These are phyloP conservation scores for Meyerozyma guilliermondii DNA, from an alignment of 1,139 yeast species.

Conservation along the genomic window DNA sequence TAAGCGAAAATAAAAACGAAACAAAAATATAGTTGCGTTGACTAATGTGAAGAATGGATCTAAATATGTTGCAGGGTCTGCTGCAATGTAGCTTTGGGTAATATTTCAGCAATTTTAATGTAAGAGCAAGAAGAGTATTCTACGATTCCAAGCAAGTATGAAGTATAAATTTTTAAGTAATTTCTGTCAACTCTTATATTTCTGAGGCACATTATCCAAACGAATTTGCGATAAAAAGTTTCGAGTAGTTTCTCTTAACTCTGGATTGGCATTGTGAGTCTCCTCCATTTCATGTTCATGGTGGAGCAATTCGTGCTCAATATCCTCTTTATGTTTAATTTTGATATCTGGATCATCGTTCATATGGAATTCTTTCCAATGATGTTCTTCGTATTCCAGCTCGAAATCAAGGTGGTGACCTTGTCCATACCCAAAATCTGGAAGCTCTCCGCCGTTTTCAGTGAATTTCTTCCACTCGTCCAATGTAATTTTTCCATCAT, in stretches of 20 bases:
- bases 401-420: constrained; percentile 97
- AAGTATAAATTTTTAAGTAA: too few relatives aligned
- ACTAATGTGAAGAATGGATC: too few relatives aligned
- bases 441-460: constrained; percentile 63
- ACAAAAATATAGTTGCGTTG: too few relatives aligned
- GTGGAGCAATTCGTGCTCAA: constrained; percentile 83
- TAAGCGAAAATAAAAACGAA: too few relatives aligned
- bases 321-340: constrained; percentile 79
- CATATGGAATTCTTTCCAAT: constrained; percentile 84
- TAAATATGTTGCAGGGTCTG: too few relatives aligned
- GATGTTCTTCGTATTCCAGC: constrained; percentile 88
- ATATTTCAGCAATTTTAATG: too few relatives aligned
- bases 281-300: constrained; percentile 81
- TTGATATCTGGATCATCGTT: constrained; percentile 78
- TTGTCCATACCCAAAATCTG: constrained; percentile 93
- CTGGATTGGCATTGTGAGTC: constrained; percentile 52
- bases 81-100: too few relatives aligned
- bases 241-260: constrained; percentile 30
- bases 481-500: constrained; percentile 59
- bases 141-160: too few relatives aligned
- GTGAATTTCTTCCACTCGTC: constrained; percentile 73
- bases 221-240: constrained; percentile 30
- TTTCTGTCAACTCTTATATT: constrained; percentile 18
- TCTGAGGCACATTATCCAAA: constrained; percentile 31
- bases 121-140: too few relatives aligned